Percentiles rank a stretch among this genome's conserved stretches.
Conservation (phyloP, 192 early-diverging fungal genomes). For the Coemansia sp. region DNA sequence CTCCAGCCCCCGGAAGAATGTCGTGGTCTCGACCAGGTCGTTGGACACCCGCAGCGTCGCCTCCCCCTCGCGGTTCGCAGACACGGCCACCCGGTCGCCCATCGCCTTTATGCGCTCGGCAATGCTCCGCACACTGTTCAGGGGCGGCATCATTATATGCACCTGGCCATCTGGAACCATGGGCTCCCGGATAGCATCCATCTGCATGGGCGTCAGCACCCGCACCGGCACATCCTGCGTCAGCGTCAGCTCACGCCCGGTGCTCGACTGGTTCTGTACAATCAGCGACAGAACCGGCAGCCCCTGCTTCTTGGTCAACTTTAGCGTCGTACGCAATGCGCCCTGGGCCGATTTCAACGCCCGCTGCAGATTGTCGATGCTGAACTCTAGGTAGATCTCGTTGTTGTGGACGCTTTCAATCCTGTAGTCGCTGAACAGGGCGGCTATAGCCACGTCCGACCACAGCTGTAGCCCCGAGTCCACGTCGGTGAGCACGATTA, state of each 20-base stretch:
- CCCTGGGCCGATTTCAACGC: slow-evolving; percentile 58
- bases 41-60: slow-evolving; percentile 54
- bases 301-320: slow-evolving; percentile 58
- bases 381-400: slow-evolving; percentile 67
- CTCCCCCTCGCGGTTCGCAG: slow-evolving; percentile 67
- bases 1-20: slow-evolving; percentile 53
- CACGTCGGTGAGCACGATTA: slow-evolving; percentile 58
- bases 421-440: slow-evolving; percentile 64
- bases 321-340: slow-evolving; percentile 50
- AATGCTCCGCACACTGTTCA: slow-evolving; percentile 60
- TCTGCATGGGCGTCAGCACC: slow-evolving; percentile 49
- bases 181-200: slow-evolving; percentile 56
- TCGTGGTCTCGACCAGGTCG: slow-evolving; percentile 56
- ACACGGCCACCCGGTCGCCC: slow-evolving; percentile 56
- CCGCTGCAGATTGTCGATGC: slow-evolving; percentile 58
- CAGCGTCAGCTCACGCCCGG: slow-evolving; percentile 24
- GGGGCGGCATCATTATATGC: slow-evolving; percentile 70
- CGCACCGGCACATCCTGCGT: slow-evolving; percentile 60
- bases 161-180: slow-evolving; percentile 57
- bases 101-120: slow-evolving; percentile 61
- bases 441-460: slow-evolving; percentile 50
- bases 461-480: slow-evolving; percentile 67
- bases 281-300: slow-evolving; percentile 22
- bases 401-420: slow-evolving; percentile 59
- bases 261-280: slow-evolving; percentile 28